A percentile compares a stretch with the other conserved stretches of the same genome.
These are phyloP conservation scores for Fistulinella prunicolor DNA, from an alignment of 768 basidiomycete species.

Conservation along the genomic window DNA sequence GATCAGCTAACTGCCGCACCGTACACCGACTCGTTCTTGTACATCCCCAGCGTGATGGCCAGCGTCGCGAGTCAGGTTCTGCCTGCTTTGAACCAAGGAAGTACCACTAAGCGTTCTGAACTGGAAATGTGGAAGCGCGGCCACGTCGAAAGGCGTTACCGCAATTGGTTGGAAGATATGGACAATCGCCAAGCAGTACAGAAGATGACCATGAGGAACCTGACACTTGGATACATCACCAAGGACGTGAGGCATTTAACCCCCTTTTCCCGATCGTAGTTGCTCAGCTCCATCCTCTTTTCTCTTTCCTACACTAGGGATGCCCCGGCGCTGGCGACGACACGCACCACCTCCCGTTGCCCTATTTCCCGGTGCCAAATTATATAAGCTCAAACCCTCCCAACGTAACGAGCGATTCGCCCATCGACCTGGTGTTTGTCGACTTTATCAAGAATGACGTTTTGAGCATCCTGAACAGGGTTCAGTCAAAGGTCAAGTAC, in stretches of 20 bases:
- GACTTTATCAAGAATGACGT: slow-evolving; percentile 60
- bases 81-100: slow-evolving; percentile 50
- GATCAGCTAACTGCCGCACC: slow-evolving; percentile 77
- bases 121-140: slow-evolving; percentile 39
- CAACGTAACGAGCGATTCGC: slow-evolving; percentile 43
- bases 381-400: slow-evolving; percentile 60
- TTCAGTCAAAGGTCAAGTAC: slow-evolving; percentile 51
- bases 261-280: neutral
- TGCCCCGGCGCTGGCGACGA: slow-evolving; percentile 81
- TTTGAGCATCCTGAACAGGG: slow-evolving; percentile 50
- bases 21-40: slow-evolving; percentile 62
- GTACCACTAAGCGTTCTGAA: slow-evolving; percentile 17
- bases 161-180: slow-evolving; percentile 52
- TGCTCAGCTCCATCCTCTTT: too few species aligned
- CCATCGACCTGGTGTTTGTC: slow-evolving; percentile 74
- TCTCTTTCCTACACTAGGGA: slow-evolving; percentile 35
- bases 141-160: slow-evolving; percentile 49
- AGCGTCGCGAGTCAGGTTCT: slow-evolving; percentile 53
- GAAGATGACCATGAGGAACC: slow-evolving; percentile 40
- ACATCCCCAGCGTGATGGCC: slow-evolving; percentile 52
- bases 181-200: slow-evolving; percentile 29
- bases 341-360: slow-evolving; percentile 56
- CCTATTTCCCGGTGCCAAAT: slow-evolving; percentile 51
- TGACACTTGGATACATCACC: slow-evolving; percentile 77
- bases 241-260: slow-evolving; percentile 46